Conservation (phyloP, 331 rosid species). For the Rosa hybrid region DNA sequence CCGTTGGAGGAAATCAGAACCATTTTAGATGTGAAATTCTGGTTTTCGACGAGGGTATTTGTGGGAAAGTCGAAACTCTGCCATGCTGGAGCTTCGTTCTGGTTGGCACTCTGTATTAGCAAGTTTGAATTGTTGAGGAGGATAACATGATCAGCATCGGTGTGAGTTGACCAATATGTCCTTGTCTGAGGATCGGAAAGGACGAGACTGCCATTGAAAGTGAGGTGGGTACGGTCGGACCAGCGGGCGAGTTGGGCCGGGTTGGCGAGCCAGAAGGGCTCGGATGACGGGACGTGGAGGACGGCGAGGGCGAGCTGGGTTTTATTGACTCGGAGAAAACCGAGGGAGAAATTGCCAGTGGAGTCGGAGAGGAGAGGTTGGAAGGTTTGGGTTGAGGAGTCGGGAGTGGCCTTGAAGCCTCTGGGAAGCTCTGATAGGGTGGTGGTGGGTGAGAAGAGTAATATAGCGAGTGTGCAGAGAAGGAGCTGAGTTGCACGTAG, state of each 20-base stretch:
- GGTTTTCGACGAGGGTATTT: constrained; percentile 66
- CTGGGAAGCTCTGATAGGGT: constrained; percentile 32
- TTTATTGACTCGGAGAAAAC: constrained; percentile 64
- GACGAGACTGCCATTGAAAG: constrained; percentile 73
- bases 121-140: constrained; percentile 71
- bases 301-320: constrained; percentile 58
- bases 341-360: constrained; percentile 63
- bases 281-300: constrained; percentile 64
- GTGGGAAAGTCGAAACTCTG: constrained; percentile 74
- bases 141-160: constrained; percentile 42
- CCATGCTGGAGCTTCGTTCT: constrained; percentile 37
- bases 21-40: constrained; percentile 61
- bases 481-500: constrained; percentile 25
- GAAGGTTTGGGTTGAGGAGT: constrained; percentile 47
- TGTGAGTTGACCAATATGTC: constrained; percentile 64
- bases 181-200: constrained; percentile 44
- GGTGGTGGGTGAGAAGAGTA: constrained; percentile 22
- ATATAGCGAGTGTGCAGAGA: constrained; percentile 1
- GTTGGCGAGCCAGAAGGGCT: constrained; percentile 69
- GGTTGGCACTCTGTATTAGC: constrained; percentile 29
- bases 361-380: constrained; percentile 62
- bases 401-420: constrained; percentile 63
- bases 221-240: constrained; percentile 55
- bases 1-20: constrained; percentile 46
- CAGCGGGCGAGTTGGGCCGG: constrained; percentile 40